These are phyloP conservation scores for Geotrichum histeridarum DNA, from an alignment of 1,139 yeast genomes.

Conservation along the genomic window DNA sequence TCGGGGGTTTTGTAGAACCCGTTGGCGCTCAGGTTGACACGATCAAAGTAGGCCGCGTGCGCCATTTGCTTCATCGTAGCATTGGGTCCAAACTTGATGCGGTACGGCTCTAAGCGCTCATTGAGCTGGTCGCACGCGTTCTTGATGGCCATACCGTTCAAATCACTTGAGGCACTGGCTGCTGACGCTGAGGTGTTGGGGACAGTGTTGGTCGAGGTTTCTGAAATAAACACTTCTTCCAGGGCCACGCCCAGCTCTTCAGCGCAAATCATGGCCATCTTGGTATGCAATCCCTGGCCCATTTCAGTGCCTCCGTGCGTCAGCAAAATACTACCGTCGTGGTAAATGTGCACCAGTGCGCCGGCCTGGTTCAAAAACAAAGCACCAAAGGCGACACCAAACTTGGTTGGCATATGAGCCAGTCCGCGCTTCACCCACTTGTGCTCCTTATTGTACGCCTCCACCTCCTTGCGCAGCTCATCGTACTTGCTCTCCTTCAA, in stretches of 20 bases:
- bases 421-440: conserved; percentile 46
- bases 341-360: conserved; percentile 44
- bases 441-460: conserved; percentile 38
- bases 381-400: conserved; percentile 46
- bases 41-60: conserved; percentile 41
- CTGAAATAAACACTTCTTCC: conserved; percentile 41
- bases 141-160: conserved; percentile 46
- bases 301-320: conserved; percentile 49
- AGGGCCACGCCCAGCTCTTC: conserved; percentile 41
- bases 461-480: conserved; percentile 37
- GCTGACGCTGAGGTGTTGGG: conserved; percentile 47
- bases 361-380: conserved; percentile 45
- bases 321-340: conserved; percentile 43
- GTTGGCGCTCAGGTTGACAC: conserved; percentile 45
- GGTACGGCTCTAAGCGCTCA: conserved; percentile 39
- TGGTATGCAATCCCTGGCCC: conserved; percentile 48
- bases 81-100: conserved; percentile 36
- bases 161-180: conserved; percentile 45
- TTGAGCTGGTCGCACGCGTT: conserved; percentile 44
- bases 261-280: conserved; percentile 45
- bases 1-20: conserved; percentile 49
- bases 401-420: conserved; percentile 44
- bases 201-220: conserved; percentile 44
- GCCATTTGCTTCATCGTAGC: conserved; percentile 42
- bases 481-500: conserved; percentile 37